A percentile compares a stretch with the other conserved stretches of the same genome.
Evolutionary conservation across 768 basidiomycete genomes (phyloP).

Genomic region (Lyophyllum shimeji): DNA sequence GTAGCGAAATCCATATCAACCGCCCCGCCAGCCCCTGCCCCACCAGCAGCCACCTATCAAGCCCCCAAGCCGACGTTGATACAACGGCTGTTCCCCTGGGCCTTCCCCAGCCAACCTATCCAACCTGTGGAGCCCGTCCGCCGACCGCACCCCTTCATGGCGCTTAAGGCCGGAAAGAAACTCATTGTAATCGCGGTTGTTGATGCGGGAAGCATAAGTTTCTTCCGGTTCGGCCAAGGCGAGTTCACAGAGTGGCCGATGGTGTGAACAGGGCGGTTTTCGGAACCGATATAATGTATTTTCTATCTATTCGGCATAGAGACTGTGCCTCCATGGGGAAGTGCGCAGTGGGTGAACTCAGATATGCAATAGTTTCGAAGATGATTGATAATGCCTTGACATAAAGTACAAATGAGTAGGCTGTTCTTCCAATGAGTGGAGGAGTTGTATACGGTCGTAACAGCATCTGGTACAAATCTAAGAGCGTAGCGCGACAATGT

Average conservation of each 20-base stretch:
- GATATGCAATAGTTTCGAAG: no score
- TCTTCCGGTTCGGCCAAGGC: slow-evolving; percentile 86
- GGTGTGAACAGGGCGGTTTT: slow-evolving; percentile 25
- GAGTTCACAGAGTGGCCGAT: slow-evolving; percentile 86
- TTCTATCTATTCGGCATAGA: background rate
- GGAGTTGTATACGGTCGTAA: no score
- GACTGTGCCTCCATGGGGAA: no score
- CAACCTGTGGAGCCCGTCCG: slow-evolving; percentile 24
- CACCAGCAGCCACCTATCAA: background rate
- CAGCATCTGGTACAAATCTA: background rate
- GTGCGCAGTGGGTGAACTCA: no score
- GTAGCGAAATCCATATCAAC: no score
- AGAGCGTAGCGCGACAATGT: background rate
- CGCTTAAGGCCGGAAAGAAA: slow-evolving; percentile 82
- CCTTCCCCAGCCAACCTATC: slow-evolving; percentile 17
- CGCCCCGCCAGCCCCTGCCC: background rate
- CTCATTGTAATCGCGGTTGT: slow-evolving; percentile 84
- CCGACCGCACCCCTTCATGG: slow-evolving; percentile 71
- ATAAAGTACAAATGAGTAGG: background rate
- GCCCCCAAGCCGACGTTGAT: slow-evolving; percentile 22
- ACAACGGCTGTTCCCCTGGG: slow-evolving; percentile 25
- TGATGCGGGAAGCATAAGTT: slow-evolving; percentile 83
- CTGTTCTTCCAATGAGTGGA: background rate
- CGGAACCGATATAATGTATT: background rate
- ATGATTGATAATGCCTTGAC: no score